Evolutionary conservation across 2,329 filamentous ascomycete genomes (phyloP).

Genomic region (Exophiala sideris): DNA sequence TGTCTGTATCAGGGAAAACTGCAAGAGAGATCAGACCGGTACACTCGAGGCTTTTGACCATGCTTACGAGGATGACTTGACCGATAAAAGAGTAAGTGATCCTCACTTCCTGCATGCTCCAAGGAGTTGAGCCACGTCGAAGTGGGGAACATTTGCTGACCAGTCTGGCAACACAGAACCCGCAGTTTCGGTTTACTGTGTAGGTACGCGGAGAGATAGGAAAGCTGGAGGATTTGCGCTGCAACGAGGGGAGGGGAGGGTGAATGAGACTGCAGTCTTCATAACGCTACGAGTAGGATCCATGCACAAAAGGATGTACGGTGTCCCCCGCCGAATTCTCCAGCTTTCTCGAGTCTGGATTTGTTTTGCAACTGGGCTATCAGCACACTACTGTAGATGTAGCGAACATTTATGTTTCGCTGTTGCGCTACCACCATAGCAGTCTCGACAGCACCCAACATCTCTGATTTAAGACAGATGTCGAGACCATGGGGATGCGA

Average conservation of each 20-base stretch:
- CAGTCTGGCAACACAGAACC: not conserved
- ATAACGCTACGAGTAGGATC: not conserved
- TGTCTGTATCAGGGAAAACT: constrained; percentile 26
- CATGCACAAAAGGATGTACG: not conserved
- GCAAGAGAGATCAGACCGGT: constrained; percentile 14
- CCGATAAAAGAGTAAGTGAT: constrained; percentile 37
- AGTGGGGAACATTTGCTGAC: not conserved
- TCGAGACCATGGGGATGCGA: not conserved
- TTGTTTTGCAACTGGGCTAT: not conserved
- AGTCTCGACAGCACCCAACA: not conserved
- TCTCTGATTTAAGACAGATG: not conserved
- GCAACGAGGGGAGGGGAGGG: not conserved
- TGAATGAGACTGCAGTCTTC: not conserved
- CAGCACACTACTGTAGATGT: not conserved
- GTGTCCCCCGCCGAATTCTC: not conserved
- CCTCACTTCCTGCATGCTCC: not conserved
- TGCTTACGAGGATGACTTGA: constrained; percentile 53
- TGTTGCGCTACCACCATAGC: not conserved
- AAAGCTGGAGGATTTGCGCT: not conserved
- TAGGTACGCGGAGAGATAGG: constrained; percentile 8
- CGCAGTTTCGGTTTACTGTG: not conserved
- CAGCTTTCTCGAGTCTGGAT: not conserved
- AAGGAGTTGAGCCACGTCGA: not conserved
- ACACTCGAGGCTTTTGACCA: constrained; percentile 49
- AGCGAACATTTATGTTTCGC: not conserved